phyloP scores from a whole-genome alignment of 2,329 filamentous ascomycete species.

The Aspergillus clavatus region DNA sequence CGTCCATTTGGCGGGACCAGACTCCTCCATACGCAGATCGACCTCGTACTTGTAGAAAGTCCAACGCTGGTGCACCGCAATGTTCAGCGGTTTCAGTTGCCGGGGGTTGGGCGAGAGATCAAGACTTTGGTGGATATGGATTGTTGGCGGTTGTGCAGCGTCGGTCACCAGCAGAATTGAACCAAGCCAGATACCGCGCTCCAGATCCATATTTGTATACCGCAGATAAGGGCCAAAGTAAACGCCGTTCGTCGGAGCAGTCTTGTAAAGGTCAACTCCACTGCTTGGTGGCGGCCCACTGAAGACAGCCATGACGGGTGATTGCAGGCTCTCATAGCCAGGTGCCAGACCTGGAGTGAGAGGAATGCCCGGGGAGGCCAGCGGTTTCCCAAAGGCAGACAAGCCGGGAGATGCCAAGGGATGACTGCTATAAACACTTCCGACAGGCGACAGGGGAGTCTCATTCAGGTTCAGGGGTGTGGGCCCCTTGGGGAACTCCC shows the following conservation, averaged over 20 bases:
- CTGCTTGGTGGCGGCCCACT: slow-evolving; percentile 81
- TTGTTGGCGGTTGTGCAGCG: slow-evolving; percentile 84
- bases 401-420: slow-evolving; percentile 66
- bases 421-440: slow-evolving; percentile 67
- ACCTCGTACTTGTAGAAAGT: slow-evolving; percentile 93
- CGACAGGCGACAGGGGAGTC: slow-evolving; percentile 74
- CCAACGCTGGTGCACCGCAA: slow-evolving; percentile 89
- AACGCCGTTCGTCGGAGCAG: slow-evolving; percentile 88
- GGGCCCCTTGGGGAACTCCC: slow-evolving; percentile 96
- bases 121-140: slow-evolving; percentile 85
- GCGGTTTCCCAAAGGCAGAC: slow-evolving; percentile 49
- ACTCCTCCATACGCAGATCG: slow-evolving; percentile 82
- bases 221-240: slow-evolving; percentile 96
- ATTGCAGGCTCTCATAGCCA: slow-evolving; percentile 78
- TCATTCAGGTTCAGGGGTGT: slow-evolving; percentile 82
- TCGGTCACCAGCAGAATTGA: slow-evolving; percentile 93
- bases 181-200: slow-evolving; percentile 83
- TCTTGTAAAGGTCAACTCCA: slow-evolving; percentile 90
- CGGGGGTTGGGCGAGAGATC: slow-evolving; percentile 90
- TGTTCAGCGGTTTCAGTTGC: slow-evolving; percentile 75
- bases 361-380: slow-evolving; percentile 76
- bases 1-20: slow-evolving; percentile 78
- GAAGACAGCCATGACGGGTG: slow-evolving; percentile 74
- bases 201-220: slow-evolving; percentile 96
- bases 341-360: slow-evolving; percentile 77